phyloP scores from a whole-genome alignment of 1,284 basidiomycete genomes.

The Microbotryomycetes sp. region DNA sequence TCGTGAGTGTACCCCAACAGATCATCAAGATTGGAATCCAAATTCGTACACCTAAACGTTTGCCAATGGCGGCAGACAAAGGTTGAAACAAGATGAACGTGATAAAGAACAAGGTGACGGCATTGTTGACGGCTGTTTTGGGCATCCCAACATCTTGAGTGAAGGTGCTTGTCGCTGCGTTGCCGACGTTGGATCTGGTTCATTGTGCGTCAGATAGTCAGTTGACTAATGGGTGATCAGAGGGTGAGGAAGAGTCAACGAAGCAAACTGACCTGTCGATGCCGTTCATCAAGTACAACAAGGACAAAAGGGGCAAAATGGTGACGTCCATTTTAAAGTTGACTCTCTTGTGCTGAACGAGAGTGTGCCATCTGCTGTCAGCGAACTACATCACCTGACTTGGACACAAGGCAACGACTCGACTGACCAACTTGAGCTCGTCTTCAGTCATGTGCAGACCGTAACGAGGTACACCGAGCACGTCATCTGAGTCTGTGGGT shows the following conservation, averaged over 20 bases:
- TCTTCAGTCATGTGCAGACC: background rate
- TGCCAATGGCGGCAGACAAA: constrained; percentile 10
- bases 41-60: background rate
- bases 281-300: constrained; percentile 25
- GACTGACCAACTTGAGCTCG: background rate
- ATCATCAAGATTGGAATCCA: constrained; percentile 24
- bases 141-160: constrained; percentile 13
- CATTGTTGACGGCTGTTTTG: constrained; percentile 15
- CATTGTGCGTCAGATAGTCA: background rate
- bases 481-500: background rate
- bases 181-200: constrained; percentile 18
- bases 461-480: background rate
- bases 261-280: constrained; percentile 19
- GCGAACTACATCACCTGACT: no score
- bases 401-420: background rate
- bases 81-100: constrained; percentile 28
- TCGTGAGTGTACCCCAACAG: constrained; percentile 11
- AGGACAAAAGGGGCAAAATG: constrained; percentile 18
- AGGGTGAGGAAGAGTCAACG: no score
- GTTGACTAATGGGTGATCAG: no score
- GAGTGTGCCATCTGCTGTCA: background rate
- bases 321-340: constrained; percentile 15
- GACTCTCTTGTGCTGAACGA: constrained; percentile 1
- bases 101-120: constrained; percentile 16
- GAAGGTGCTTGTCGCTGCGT: constrained; percentile 20